Base-by-base conservation (phyloP, 2,329 filamentous ascomycete genomes). In the Colletotrichum echinochloae region DNA sequence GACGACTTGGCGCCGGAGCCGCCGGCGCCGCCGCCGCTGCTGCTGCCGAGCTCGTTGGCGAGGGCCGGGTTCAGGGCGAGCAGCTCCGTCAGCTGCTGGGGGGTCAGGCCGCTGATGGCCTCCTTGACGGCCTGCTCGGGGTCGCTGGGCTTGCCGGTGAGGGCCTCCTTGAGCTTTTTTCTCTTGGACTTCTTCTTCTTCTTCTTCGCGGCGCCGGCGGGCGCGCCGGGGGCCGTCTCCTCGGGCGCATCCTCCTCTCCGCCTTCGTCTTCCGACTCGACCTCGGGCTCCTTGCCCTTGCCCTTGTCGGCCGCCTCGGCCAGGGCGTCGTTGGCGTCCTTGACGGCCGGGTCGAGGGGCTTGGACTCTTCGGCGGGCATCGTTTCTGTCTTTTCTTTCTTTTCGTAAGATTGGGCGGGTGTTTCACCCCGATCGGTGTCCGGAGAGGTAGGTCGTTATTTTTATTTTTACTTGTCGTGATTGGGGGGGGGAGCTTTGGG, bases 11-110 rank as follows among this genome's bases (percentile, higher is more conserved):
- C 80, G 26, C 79, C 79, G 46, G 78, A 81, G 54, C 78, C 74
- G 35, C 78, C 77, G 52, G 78, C 74, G 37, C 78, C 77, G 54
- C 78, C 74, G 35, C 78, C 77, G 52, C 78, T 74, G 37, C 78
- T 76, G 52, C 83, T 75, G 14, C 66, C 64, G 23, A 85, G 77
- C 78, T 92, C 90, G 74, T 89, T 87, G 72, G 91, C 88, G 75
- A 95, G 85, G 3, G 89, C 89, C n/a, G 91, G 91, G 78, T 95
- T 90, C 75, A 94, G 89, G 64, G 87, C 85, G 76, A 93, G 87
- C 70, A 96, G 86, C 74, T 94, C 89, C 71, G 88, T 80, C 71
- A 90, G 81, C 77, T 91, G 88, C 72, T 88, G 82, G 49, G 85
- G 83, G 37, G 86, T 87, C 66, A 91, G 82, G 57, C 83, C 83